A percentile compares a stretch with the other conserved stretches of the same genome.
Evolutionary conservation across 306 rosid species (phyloP).

Genomic region (Lathyrus aphaca): DNA sequence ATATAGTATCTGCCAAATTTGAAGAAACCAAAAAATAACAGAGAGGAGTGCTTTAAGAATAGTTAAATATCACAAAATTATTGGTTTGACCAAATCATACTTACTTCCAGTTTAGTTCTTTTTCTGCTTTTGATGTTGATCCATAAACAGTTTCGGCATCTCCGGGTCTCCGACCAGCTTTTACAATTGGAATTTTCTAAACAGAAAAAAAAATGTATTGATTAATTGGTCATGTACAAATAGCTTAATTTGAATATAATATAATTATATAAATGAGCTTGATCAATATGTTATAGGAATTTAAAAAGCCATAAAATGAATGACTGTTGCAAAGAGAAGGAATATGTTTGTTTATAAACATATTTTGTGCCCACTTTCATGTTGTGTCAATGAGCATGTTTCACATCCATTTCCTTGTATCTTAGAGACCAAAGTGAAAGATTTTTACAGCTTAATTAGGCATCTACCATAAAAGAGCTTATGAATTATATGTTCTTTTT

Average conservation of each 20-base stretch:
- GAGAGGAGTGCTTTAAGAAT: conserved; percentile 6
- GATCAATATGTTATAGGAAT: conserved; percentile 16
- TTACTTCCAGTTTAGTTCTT: conserved; percentile 87
- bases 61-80: background rate
- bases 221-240: conserved; percentile 18
- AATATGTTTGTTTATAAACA: background rate
- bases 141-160: conserved; percentile 91
- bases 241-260: conserved; percentile 28
- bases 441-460: background rate
- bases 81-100: conserved; percentile 40
- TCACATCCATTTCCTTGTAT: background rate
- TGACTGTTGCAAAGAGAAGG: background rate
- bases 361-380: background rate
- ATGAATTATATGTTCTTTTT: no score
- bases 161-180: conserved; percentile 82
- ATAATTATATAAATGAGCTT: conserved; percentile 7
- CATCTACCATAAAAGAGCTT: no score
- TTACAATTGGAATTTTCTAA: conserved; percentile 83
- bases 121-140: conserved; percentile 78
- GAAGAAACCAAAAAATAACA: background rate
- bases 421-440: background rate
- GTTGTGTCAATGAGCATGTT: background rate
- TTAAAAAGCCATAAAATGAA: conserved; percentile 26
- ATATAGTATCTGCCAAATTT: conserved; percentile 8
- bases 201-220: conserved; percentile 17